These are phyloP conservation scores for Neckera pumila DNA, from an alignment of 225 moss, liverwort and hornwort genomes.

Conservation along the genomic window DNA sequence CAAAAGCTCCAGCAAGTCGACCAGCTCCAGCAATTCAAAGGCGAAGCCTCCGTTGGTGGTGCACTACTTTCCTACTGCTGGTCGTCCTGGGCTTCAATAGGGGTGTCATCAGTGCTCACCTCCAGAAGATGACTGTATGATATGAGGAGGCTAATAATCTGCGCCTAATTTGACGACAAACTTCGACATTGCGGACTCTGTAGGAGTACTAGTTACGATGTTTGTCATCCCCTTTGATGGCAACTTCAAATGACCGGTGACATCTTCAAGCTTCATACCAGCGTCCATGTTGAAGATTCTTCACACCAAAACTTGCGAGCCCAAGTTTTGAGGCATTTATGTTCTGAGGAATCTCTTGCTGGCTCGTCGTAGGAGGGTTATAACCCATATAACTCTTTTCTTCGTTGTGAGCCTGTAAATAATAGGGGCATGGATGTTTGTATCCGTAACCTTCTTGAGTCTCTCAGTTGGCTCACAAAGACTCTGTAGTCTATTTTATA, in stretches of 20 bases:
- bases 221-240: not conserved
- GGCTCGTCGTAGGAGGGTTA: not conserved
- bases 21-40: not conserved
- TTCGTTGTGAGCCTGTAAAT: not conserved
- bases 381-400: not conserved
- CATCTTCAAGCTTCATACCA: not conserved
- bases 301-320: not conserved
- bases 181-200: not conserved
- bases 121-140: not conserved
- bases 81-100: not conserved
- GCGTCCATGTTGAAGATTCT: not conserved
- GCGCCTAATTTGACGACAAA: not conserved
- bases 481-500: no score
- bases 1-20: not conserved
- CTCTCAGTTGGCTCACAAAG: not conserved
- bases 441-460: not conserved
- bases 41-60: conserved; percentile 9
- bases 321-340: not conserved
- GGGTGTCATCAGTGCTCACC: no score
- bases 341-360: not conserved
- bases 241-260: not conserved
- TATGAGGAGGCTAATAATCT: no score
- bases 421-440: no score
- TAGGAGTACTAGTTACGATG: not conserved
- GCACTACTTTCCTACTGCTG: conserved; percentile 12